Conservation (phyloP, 2,329 filamentous ascomycete species). For the Pleurostoma richardsiae region DNA sequence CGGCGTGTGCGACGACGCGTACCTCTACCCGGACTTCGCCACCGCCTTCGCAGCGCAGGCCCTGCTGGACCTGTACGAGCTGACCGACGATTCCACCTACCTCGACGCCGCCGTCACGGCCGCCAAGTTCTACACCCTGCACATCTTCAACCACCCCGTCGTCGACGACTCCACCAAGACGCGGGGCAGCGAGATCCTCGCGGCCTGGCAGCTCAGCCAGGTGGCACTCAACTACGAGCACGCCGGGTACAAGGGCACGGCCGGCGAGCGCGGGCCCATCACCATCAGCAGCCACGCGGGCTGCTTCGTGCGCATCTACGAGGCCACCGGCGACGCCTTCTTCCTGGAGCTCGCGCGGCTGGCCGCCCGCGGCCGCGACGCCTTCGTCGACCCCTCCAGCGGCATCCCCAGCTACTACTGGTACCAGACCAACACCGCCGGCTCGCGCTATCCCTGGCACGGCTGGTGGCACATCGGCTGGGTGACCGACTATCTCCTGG, state of each 20-base stretch:
- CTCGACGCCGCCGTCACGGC: constrained; percentile 4
- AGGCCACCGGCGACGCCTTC: constrained; percentile 4
- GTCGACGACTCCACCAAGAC: constrained; percentile 2
- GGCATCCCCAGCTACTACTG: constrained; percentile 10
- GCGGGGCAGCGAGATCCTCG: background rate
- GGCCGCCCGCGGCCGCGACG: constrained; percentile 7
- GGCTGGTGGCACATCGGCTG: constrained; percentile 11
- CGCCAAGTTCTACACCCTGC: constrained; percentile 7
- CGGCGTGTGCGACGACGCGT: constrained; percentile 8
- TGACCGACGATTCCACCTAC: constrained; percentile 1
- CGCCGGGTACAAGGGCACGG: constrained; percentile 6
- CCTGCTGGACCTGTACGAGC: constrained; percentile 7
- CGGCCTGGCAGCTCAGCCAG: constrained; percentile 9
- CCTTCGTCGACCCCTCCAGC: constrained; percentile 5
- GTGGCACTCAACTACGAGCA: constrained; percentile 8
- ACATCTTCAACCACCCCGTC: constrained; percentile 9
- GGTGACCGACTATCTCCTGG: constrained; percentile 8
- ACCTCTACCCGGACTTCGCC: constrained; percentile 7
- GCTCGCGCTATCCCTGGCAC: constrained; percentile 8
- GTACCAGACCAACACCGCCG: constrained; percentile 7
- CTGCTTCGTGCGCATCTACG: constrained; percentile 6
- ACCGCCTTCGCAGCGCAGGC: constrained; percentile 5
- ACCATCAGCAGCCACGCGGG: constrained; percentile 7
- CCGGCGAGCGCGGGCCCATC: constrained; percentile 5
- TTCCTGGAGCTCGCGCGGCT: constrained; percentile 6